These are phyloP conservation scores for Diversispora eburnea DNA, from an alignment of 192 early-diverging fungal genomes.

Conservation along the genomic window DNA sequence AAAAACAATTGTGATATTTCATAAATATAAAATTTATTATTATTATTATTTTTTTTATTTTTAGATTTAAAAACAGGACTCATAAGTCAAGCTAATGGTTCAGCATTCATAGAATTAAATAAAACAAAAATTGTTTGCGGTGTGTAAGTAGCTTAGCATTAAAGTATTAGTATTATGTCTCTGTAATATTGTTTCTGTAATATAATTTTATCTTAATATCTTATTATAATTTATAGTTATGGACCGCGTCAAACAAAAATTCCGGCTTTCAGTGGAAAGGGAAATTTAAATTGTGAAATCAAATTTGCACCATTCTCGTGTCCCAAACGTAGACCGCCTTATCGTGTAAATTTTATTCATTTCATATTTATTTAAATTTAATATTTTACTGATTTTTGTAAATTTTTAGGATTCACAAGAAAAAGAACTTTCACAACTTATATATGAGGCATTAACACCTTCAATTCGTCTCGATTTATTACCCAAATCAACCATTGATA, in stretches of 20 bases:
- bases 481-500: slow-evolving; percentile 73
- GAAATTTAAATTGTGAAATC: slow-evolving; percentile 68
- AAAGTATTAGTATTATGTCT: background rate
- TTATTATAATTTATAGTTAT: slow-evolving; percentile 46
- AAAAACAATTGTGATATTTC: background rate
- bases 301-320: slow-evolving; percentile 74
- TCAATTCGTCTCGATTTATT: slow-evolving; percentile 66
- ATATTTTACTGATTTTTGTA: background rate
- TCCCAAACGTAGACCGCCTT: slow-evolving; percentile 50
- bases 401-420: slow-evolving; percentile 57
- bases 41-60: slow-evolving; percentile 8
- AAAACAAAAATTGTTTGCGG: slow-evolving; percentile 73
- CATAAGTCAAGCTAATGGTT: slow-evolving; percentile 70
- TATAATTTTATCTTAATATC: background rate
- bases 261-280: slow-evolving; percentile 48
- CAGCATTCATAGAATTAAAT: slow-evolving; percentile 68
- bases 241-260: slow-evolving; percentile 62
- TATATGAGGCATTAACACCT: slow-evolving; percentile 65
- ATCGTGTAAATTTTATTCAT: slow-evolving; percentile 34
- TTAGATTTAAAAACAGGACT: slow-evolving; percentile 67
- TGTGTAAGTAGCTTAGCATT: too few relatives aligned
- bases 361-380: slow-evolving; percentile 32
- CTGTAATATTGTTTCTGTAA: slow-evolving; percentile 4
- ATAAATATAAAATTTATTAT: background rate
- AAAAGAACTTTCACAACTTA: slow-evolving; percentile 56